Percentiles rank a stretch among this genome's conserved stretches.
These are phyloP conservation scores for Kurtzmaniella quercitrusa DNA, from an alignment of 1,139 yeast species.

Conservation along the genomic window DNA sequence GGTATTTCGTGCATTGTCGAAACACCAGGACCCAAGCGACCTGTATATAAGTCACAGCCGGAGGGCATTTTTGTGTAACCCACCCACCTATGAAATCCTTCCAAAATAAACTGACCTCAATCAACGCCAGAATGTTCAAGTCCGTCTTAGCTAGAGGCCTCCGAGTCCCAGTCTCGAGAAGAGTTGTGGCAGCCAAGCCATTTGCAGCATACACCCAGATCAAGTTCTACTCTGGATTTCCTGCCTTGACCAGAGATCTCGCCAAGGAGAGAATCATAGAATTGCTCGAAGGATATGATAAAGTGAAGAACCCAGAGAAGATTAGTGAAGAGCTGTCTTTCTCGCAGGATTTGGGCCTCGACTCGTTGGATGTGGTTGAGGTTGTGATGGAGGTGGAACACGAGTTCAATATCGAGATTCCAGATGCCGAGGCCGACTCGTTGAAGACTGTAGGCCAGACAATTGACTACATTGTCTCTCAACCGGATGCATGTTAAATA, in stretches of 20 bases:
- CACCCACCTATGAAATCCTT: not conserved
- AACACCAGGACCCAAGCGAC: conserved; percentile 13
- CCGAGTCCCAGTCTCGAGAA: conserved; percentile 18
- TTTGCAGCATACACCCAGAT: conserved; percentile 14
- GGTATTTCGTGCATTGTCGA: conserved; percentile 4
- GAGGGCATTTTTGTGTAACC: conserved; percentile 1
- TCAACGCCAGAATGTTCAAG: conserved; percentile 30
- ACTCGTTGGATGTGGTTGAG: conserved; percentile 84
- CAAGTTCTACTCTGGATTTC: conserved; percentile 59
- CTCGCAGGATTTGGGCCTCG: conserved; percentile 75
- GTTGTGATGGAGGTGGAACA: conserved; percentile 87
- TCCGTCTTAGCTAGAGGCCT: conserved; percentile 23
- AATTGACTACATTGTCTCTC: conserved; percentile 66
- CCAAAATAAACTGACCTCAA: conserved; percentile 2
- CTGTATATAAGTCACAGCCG: conserved; percentile 4
- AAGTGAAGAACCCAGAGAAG: conserved; percentile 46
- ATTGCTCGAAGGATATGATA: conserved; percentile 76
- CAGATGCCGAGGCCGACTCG: conserved; percentile 81
- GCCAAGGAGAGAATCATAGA: conserved; percentile 75
- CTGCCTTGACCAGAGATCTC: conserved; percentile 63
- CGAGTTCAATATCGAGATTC: conserved; percentile 75
- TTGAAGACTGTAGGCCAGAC: conserved; percentile 83
- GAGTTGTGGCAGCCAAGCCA: conserved; percentile 12
- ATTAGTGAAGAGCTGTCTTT: conserved; percentile 60
- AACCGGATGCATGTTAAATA: conserved; percentile 62